Base-by-base conservation (phyloP, 768 basidiomycete genomes). In the Imleria badia region DNA sequence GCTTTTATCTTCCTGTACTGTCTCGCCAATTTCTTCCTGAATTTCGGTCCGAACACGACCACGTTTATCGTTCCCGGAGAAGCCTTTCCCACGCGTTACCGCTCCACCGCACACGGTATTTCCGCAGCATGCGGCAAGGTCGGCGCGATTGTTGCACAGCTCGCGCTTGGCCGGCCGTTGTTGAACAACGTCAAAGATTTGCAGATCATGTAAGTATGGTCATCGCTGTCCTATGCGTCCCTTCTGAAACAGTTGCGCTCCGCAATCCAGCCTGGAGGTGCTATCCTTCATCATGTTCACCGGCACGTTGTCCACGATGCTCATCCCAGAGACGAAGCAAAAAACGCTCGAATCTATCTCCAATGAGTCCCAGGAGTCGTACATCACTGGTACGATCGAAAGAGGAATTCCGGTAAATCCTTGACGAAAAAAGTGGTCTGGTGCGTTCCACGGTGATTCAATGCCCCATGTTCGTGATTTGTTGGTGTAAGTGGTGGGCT, bases 241-340 rank as follows among this genome's bases (percentile, higher is more conserved):
- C 14, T 13, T 17, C 56, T 60, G 34, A 41, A 60, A 55, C 39
- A 26, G 20, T 42, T 10, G 17, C 6, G 11, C 30, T 29, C 17
- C 20, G 22, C 26, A 36, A 36, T 30, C 1, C 46, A 87, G 86
- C 60, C 70, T 94, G 36, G 80, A 91, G 68, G 81, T 89, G 57
- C 88, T 93, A 58, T 88, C 90, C 10, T 73, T 91, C 45, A 86
- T 92, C 78, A 92, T 91, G 90, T 73, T 91, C 52, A 91, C 88
- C 1, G 91, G 91, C 48, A 75, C 91, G 61, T 79, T 86, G 74
- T 91, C 92, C 10, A 92, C 91, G 2, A 72, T 91, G 39, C 79
- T 93, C 23, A 67, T 94, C n/a, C 87, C 88, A 31, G 92, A 94
- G 74, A 92, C 92, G 44, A 94, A 82, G 66, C 71, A 73, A 14